Conservation (phyloP, 345 rosid genomes). For the Syzygium jambos region DNA sequence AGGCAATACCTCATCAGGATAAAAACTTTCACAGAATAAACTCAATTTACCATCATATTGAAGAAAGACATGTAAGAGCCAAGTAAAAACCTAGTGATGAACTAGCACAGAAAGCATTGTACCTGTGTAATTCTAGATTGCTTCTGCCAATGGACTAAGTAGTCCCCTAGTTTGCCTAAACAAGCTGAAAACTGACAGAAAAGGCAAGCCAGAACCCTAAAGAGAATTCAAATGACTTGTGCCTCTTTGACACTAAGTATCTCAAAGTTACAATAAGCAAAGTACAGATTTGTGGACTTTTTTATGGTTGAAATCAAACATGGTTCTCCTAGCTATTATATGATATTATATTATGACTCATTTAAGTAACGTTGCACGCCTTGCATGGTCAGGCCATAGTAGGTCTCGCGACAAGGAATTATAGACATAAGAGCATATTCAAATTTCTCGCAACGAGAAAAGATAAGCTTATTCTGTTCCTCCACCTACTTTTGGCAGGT, state of each 20-base stretch:
- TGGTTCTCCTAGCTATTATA: neutral
- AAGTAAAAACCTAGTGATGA: neutral
- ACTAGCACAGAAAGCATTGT: neutral
- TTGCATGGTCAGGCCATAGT: neutral
- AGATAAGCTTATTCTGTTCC: neutral
- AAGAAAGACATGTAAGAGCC: neutral
- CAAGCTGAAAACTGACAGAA: neutral
- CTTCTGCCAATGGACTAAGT: neutral
- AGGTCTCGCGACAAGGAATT: neutral
- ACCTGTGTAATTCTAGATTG: neutral
- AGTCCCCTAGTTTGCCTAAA: neutral
- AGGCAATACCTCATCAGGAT: neutral
- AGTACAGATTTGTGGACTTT: neutral
- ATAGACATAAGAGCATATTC: neutral
- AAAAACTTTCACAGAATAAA: neutral
- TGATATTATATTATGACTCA: neutral
- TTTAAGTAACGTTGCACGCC: neutral
- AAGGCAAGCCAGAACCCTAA: neutral
- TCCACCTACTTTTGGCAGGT: neutral
- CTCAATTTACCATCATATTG: neutral
- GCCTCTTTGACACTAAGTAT: neutral
- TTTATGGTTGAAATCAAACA: neutral
- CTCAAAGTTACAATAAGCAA: neutral
- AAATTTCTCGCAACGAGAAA: neutral
- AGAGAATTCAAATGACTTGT: neutral